A percentile compares a stretch with the other conserved stretches of the same genome.
Conservation (phyloP, 169 alveolate species). For the Plasmodium ovale region DNA sequence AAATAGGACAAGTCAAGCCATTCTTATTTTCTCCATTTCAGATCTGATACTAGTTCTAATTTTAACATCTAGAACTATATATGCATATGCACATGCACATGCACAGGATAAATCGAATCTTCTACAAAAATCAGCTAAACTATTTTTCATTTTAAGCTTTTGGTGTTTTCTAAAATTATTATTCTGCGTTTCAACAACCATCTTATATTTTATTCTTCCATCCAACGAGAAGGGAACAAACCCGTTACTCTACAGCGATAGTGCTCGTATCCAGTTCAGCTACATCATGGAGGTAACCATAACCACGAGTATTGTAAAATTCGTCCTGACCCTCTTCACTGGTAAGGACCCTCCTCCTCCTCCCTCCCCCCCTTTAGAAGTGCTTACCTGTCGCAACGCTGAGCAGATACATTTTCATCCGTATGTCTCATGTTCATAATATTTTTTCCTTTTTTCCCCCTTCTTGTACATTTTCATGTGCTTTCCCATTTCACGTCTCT, state of each 20-base stretch:
- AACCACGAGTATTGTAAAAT: constrained; percentile 36
- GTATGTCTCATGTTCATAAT: too few relatives aligned
- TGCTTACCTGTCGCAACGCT: too few relatives aligned
- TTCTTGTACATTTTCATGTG: neutral
- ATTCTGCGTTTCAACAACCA: constrained; percentile 6
- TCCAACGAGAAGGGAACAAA: constrained; percentile 11
- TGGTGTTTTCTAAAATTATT: constrained; percentile 71
- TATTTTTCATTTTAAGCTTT: constrained; percentile 40
- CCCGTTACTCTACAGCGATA: neutral
- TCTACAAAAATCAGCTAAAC: constrained; percentile 31
- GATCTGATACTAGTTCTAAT: constrained; percentile 39
- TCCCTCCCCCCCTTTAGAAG: neutral
- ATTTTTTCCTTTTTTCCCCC: neutral
- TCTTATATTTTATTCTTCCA: constrained; percentile 16
- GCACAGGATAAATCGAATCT: constrained; percentile 21
- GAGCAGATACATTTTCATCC: too few relatives aligned
- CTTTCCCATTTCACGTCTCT: neutral
- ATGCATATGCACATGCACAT: constrained; percentile 66
- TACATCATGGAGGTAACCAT: constrained; percentile 49
- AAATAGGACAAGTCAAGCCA: constrained; percentile 28
- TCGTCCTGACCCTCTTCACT: constrained; percentile 63
- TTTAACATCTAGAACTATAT: constrained; percentile 20
- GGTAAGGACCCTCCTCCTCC: neutral
- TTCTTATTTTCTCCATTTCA: constrained; percentile 33
- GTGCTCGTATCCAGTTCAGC: constrained; percentile 27